These are phyloP conservation scores for Heritiera fomes DNA, from an alignment of 345 rosid genomes.

Conservation along the genomic window DNA sequence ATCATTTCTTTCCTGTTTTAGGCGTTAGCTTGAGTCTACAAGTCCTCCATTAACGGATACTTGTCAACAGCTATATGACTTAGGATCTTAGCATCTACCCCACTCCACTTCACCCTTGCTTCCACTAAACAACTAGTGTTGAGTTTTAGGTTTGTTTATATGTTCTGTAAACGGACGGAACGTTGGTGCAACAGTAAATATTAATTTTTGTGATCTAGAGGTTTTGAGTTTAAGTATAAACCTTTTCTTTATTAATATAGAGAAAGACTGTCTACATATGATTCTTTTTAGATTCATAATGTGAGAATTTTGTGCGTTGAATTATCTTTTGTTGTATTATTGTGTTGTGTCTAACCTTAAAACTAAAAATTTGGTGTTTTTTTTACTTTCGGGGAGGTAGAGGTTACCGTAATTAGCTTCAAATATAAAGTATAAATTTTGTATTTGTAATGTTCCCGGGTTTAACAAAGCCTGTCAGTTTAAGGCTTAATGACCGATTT, in stretches of 20 bases:
- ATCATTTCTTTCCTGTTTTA: neutral
- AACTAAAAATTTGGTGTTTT: neutral
- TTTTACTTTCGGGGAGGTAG: constrained; percentile 27
- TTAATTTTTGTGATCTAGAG: too few relatives aligned
- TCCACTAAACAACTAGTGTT: constrained; percentile 8
- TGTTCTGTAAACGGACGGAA: too few relatives aligned
- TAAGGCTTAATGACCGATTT: constrained; percentile 5
- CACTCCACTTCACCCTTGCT: constrained; percentile 23
- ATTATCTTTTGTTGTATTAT: too few relatives aligned
- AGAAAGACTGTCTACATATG: too few relatives aligned
- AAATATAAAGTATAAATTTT: neutral
- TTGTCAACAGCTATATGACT: constrained; percentile 15
- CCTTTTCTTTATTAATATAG: too few relatives aligned
- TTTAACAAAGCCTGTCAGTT: neutral
- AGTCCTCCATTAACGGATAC: too few relatives aligned
- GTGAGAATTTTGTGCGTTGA: too few relatives aligned
- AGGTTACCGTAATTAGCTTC: constrained; percentile 7
- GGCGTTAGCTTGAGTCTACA: constrained; percentile 23
- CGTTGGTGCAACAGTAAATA: too few relatives aligned
- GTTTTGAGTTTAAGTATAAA: too few relatives aligned
- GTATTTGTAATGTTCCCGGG: neutral
- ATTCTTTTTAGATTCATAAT: too few relatives aligned
- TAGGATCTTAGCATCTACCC: constrained; percentile 11
- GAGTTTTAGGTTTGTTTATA: constrained; percentile 21
- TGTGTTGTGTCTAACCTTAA: too few relatives aligned